Percentiles rank a stretch among this genome's conserved stretches.
Conservation (phyloP, 2,329 filamentous ascomycete genomes). For the Pseudopyricularia javanii region DNA sequence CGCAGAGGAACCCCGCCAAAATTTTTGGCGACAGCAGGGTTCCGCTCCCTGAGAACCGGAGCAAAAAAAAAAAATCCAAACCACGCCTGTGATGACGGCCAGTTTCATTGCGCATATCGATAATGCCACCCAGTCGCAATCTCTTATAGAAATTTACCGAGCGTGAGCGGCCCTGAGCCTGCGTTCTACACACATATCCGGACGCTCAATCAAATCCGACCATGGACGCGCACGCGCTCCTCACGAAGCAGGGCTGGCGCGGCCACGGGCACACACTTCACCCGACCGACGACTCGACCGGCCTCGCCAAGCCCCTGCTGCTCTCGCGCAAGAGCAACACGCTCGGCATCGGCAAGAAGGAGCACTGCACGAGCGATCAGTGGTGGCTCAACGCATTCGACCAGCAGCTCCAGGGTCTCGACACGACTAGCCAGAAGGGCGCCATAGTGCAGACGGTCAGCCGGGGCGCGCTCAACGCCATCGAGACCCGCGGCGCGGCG, state of each 20-base stretch:
- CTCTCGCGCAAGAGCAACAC: slow-evolving; percentile 73
- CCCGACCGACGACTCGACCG: slow-evolving; percentile 56
- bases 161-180: background rate
- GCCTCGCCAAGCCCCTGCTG: slow-evolving; percentile 72
- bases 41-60: background rate
- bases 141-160: background rate
- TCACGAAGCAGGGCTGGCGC: slow-evolving; percentile 80
- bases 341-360: slow-evolving; percentile 69
- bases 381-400: slow-evolving; percentile 98
- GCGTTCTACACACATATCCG: background rate
- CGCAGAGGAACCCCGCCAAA: background rate
- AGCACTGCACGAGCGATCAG: slow-evolving; percentile 59
- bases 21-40: background rate
- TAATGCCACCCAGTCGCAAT: background rate
- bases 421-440: slow-evolving; percentile 41
- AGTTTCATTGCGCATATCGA: background rate
- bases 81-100: no score
- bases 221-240: slow-evolving; percentile 78
- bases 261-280: slow-evolving; percentile 83
- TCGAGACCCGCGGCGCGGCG: slow-evolving; percentile 29
- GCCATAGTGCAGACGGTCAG: slow-evolving; percentile 43
- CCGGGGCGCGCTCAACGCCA: slow-evolving; percentile 39
- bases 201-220: background rate
- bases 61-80: background rate
- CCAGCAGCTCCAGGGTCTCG: slow-evolving; percentile 71